Evolutionary conservation across 2,329 filamentous ascomycete species (phyloP).

Genomic region (Biscogniauxia marginata): DNA sequence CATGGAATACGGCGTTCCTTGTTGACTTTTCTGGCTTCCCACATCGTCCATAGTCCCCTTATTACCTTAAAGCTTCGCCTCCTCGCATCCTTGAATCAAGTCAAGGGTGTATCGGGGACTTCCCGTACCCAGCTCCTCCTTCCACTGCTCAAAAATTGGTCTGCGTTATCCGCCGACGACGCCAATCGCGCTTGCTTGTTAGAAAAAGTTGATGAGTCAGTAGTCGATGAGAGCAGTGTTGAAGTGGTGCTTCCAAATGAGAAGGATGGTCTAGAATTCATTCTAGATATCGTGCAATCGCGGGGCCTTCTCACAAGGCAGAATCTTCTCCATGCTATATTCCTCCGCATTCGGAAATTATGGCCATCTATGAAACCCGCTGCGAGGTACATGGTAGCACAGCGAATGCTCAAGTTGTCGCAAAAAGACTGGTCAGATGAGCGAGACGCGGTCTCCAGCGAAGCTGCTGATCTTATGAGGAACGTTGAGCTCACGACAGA

Average conservation of each 20-base stretch:
- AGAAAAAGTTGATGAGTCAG: constrained; percentile 43
- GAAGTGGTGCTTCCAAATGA: constrained; percentile 56
- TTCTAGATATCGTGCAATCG: constrained; percentile 49
- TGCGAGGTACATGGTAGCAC: constrained; percentile 57
- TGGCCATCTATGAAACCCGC: constrained; percentile 72
- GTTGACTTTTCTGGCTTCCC: constrained; percentile 70
- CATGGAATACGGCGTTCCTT: constrained; percentile 64
- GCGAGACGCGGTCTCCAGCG: constrained; percentile 45
- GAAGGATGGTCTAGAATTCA: constrained; percentile 47
- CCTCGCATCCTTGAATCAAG: constrained; percentile 67
- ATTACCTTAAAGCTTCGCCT: constrained; percentile 68
- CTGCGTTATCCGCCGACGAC: constrained; percentile 50
- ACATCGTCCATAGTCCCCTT: constrained; percentile 67
- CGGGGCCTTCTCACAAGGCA: constrained; percentile 42
- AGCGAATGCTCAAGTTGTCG: constrained; percentile 61
- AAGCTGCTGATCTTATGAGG: constrained; percentile 71
- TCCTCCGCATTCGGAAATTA: constrained; percentile 66
- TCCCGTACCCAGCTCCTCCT: constrained; percentile 73
- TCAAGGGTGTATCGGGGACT: constrained; percentile 68
- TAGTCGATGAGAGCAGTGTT: constrained; percentile 45
- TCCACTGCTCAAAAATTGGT: constrained; percentile 72
- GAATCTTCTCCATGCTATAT: constrained; percentile 62
- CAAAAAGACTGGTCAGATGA: constrained; percentile 43
- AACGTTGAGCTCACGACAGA: constrained; percentile 71
- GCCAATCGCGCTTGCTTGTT: constrained; percentile 47